phyloP scores from a whole-genome alignment of 139 green algal genomes.

The Coelastrella sp. region DNA sequence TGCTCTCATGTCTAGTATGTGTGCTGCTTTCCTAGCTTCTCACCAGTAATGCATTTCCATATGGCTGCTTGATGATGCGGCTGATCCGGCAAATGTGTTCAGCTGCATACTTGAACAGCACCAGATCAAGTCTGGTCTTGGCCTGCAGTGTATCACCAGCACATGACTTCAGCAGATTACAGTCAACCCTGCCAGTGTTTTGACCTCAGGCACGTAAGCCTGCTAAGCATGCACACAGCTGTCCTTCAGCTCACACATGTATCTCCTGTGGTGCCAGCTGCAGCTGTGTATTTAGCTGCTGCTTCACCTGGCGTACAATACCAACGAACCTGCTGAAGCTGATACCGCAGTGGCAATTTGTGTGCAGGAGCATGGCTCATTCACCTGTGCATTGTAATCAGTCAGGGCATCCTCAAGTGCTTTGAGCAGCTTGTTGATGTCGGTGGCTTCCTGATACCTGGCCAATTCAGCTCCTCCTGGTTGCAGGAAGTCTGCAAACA shows the following conservation, averaged over 20 bases:
- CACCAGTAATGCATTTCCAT: constrained; percentile 79
- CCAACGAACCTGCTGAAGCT: too few species aligned
- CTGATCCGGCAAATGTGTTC: constrained; percentile 81
- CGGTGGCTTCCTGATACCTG: constrained; percentile 28
- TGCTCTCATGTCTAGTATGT: background rate
- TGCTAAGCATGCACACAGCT: background rate
- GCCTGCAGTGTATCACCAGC: constrained; percentile 69
- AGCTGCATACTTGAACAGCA: constrained; percentile 75
- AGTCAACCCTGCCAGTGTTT: background rate
- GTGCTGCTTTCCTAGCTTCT: background rate
- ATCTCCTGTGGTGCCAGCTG: background rate
- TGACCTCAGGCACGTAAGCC: background rate
- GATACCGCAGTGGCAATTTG: background rate
- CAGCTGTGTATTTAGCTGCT: background rate
- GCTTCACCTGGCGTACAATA: background rate
- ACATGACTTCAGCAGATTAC: background rate
- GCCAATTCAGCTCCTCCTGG: constrained; percentile 48
- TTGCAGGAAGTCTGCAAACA: constrained; percentile 85
- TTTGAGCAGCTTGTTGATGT: constrained; percentile 27
- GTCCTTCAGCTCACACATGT: background rate
- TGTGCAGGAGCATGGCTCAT: constrained; percentile 8
- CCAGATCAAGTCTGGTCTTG: constrained; percentile 72
- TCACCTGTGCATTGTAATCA: constrained; percentile 55
- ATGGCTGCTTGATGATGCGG: constrained; percentile 81
- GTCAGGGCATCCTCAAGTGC: constrained; percentile 36